These are phyloP conservation scores for Coniochaeta sp. DNA, from an alignment of 2,329 filamentous ascomycete genomes.

Conservation along the genomic window DNA sequence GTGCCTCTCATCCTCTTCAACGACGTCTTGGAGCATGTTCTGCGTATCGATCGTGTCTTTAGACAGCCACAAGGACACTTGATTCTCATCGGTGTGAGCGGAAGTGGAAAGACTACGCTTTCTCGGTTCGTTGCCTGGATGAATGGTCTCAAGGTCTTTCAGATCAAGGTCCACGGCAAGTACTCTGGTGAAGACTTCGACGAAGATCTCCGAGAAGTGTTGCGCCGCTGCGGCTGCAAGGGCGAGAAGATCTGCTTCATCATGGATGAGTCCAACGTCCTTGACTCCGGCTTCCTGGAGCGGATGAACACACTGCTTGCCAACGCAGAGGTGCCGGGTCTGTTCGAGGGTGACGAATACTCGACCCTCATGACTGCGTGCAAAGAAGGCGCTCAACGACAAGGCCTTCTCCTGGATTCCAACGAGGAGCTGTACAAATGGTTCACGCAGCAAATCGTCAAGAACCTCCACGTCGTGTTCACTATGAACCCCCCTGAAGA, in stretches of 20 bases:
- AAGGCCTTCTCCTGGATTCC: slow-evolving; percentile 90
- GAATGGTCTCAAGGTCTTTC: slow-evolving; percentile 98
- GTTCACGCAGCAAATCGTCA: slow-evolving; percentile 99
- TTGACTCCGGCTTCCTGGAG: slow-evolving; percentile 97
- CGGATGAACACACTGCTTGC: slow-evolving; percentile 98
- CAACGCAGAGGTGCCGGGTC: slow-evolving; percentile 97
- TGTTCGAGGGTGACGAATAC: slow-evolving; percentile 98
- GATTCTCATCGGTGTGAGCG: slow-evolving; percentile 96
- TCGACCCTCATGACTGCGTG: slow-evolving; percentile 98
- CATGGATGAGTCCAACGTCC: slow-evolving; percentile 98
- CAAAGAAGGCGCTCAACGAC: slow-evolving; percentile 94
- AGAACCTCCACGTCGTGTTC: slow-evolving; percentile 98
- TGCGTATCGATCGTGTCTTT: slow-evolving; percentile 98
- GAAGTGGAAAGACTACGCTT: slow-evolving; percentile 95
- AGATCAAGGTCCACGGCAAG: slow-evolving; percentile 99
- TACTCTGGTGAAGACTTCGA: slow-evolving; percentile 99
- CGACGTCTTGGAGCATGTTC: slow-evolving; percentile 93
- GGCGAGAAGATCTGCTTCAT: slow-evolving; percentile 99
- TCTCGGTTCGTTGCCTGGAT: slow-evolving; percentile 99
- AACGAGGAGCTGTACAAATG: slow-evolving; percentile 99
- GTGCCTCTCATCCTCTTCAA: slow-evolving; percentile 99
- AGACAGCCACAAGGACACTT: slow-evolving; percentile 96
- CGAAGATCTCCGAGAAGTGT: slow-evolving; percentile 88
- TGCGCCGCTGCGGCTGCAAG: slow-evolving; percentile 91
- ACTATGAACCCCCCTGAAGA: slow-evolving; percentile 99